Evolutionary conservation across 2,329 filamentous ascomycete species (phyloP).

Genomic region (Fusarium zealandicum): DNA sequence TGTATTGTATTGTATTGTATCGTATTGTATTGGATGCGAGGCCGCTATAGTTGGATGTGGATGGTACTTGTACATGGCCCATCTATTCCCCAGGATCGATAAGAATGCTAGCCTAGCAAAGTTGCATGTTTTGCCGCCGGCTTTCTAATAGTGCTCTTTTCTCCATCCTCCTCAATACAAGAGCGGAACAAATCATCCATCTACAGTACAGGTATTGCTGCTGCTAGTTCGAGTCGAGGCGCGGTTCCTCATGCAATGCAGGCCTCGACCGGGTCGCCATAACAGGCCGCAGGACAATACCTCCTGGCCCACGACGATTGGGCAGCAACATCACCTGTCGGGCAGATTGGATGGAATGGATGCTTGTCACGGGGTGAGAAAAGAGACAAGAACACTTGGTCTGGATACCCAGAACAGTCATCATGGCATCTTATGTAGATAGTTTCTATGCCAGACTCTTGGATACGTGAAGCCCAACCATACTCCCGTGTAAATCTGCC

Average conservation of each 20-base stretch:
- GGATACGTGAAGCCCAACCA: too few species aligned
- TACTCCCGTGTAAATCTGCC: too few species aligned
- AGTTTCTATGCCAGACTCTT: too few species aligned
- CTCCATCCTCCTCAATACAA: slow-evolving; percentile 1
- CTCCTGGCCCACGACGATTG: slow-evolving; percentile 5
- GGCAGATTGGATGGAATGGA: slow-evolving; percentile 7
- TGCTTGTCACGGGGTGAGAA: slow-evolving; percentile 22
- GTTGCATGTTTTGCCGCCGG: background rate
- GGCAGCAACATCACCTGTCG: slow-evolving; percentile 22
- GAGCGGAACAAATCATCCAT: background rate
- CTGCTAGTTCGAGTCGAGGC: background rate
- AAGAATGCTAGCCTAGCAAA: too few species aligned
- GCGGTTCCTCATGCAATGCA: slow-evolving; percentile 24
- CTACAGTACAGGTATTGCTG: too few species aligned
- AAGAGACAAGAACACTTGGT: slow-evolving; percentile 27
- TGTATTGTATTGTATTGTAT: too few species aligned
- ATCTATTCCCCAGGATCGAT: too few species aligned
- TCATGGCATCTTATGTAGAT: too few species aligned
- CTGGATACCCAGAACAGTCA: too few species aligned
- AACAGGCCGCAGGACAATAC: slow-evolving; percentile 17
- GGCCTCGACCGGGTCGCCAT: slow-evolving; percentile 24
- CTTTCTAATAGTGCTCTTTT: background rate
- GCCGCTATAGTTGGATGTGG: too few species aligned
- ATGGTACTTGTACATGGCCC: too few species aligned
- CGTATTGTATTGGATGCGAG: background rate